Evolutionary conservation across 177 flowering plant species (phyloP).

Genomic region (Tripterygium wilfordii): DNA sequence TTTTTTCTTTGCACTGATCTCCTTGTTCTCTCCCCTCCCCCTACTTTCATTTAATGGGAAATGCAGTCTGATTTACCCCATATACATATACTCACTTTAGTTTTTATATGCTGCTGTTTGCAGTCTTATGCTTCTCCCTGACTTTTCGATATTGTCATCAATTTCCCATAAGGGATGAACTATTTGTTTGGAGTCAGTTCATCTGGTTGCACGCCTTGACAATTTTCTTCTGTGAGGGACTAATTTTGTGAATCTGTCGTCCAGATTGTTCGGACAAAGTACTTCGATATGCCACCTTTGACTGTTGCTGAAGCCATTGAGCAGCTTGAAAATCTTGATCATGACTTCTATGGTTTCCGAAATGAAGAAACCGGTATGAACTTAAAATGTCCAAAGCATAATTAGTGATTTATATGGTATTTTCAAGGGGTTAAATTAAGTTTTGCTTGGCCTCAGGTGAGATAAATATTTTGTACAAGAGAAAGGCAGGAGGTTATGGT

Average conservation of each 20-base stretch:
- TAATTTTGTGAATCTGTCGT: constrained; percentile 3
- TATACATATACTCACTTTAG: too few species aligned
- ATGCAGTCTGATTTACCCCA: too few species aligned
- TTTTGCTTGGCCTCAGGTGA: constrained; percentile 49
- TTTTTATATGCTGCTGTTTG: too few species aligned
- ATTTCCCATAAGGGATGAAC: too few species aligned
- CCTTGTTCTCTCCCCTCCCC: background rate
- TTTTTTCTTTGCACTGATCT: constrained; percentile 11
- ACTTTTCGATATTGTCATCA: too few species aligned
- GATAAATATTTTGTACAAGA: constrained; percentile 78
- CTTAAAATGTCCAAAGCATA: background rate
- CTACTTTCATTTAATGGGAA: too few species aligned
- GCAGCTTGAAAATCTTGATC: constrained; percentile 83
- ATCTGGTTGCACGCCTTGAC: too few species aligned
- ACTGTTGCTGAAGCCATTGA: constrained; percentile 74
- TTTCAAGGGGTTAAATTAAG: background rate
- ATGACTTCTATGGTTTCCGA: constrained; percentile 87
- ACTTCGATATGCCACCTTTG: constrained; percentile 94
- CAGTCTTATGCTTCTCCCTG: too few species aligned
- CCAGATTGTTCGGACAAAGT: constrained; percentile 88
- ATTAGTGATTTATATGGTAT: background rate
- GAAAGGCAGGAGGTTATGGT: constrained; percentile 90
- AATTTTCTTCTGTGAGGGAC: background rate
- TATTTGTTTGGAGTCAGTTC: too few species aligned
- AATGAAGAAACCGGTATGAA: constrained; percentile 85